Base-by-base conservation (phyloP, 2,329 filamentous ascomycete species). In the Penicillium sp. region DNA sequence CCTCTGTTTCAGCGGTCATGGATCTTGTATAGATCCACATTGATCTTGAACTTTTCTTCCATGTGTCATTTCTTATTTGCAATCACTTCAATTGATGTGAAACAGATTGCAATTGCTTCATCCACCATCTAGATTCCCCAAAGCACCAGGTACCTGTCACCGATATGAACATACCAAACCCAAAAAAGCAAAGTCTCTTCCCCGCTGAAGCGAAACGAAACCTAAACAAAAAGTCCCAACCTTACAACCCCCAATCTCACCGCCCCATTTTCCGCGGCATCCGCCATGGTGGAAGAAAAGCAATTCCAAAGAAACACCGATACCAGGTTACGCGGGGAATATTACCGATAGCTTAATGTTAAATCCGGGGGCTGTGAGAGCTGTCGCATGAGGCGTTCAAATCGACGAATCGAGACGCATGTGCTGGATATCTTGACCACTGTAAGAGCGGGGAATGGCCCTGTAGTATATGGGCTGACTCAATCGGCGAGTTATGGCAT, bases 361-460 rank as follows among this genome's bases (percentile, higher is more conserved):
- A 17, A 50, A 43, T 16, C 44, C 25, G 30, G 44, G 43, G 43
- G 6, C 14, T 43, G 25, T 49, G 12, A 30, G 45, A 43, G 28
- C 42, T 26, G 5, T 53, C 26, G 33, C 40, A 19, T 26, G 51
- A 48, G 45, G 45, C 44, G 44, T 14, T 31, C 28, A 17, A 50
- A 19, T 50, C 51, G 51, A 50, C 22, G 5, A 45, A 17, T 44
- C 45, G 37, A 54, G 37, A 37, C 43, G 42, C 19, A 28, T 54
- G 17, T 49, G 38, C 25, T 54, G 44, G 44, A 50, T 16, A 40
- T 49, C 30, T 54, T 50, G 51, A 50, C 51, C 45, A 45, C 51
- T 47, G 50, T 6, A 25, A 43, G 37, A 30, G 50, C 41, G 35
- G 42, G 35, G 31, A 47, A n/a, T 33, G 4, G 28, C 1, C 16